phyloP scores from a whole-genome alignment of 2,329 filamentous ascomycete genomes.

The Diaporthe velutina region DNA sequence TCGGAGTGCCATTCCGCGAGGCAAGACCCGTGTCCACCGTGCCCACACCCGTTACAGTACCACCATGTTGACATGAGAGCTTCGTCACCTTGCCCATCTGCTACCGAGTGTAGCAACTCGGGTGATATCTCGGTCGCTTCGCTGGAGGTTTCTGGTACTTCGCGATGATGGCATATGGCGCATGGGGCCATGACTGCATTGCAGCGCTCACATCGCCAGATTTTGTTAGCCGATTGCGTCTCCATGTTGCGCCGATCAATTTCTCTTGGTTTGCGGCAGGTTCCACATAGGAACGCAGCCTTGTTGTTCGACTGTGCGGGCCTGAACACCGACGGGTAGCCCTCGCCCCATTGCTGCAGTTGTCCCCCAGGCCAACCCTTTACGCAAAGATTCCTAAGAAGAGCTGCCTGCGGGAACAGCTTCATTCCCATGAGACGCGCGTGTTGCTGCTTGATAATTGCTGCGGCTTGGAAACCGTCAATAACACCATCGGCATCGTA shows the following conservation, averaged over 20 bases:
- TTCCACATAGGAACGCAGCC: conserved; percentile 66
- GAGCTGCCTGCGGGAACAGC: conserved; percentile 71
- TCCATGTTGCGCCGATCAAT: conserved; percentile 57
- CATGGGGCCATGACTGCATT: conserved; percentile 66
- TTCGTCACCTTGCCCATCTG: conserved; percentile 12
- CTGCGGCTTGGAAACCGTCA: conserved; percentile 66
- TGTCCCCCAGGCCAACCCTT: conserved; percentile 65
- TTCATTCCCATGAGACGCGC: conserved; percentile 69
- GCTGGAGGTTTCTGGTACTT: conserved; percentile 54
- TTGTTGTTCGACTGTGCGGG: conserved; percentile 68
- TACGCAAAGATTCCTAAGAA: conserved; percentile 72
- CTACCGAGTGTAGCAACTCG: neutral
- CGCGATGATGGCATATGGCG: conserved; percentile 69
- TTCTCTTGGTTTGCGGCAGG: conserved; percentile 69
- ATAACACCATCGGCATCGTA: conserved; percentile 64
- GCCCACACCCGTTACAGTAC: conserved; percentile 73
- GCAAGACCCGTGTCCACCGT: conserved; percentile 73
- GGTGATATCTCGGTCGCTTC: conserved; percentile 18
- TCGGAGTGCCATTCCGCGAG: conserved; percentile 69
- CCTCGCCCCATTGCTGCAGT: conserved; percentile 65
- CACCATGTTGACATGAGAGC: conserved; percentile 66
- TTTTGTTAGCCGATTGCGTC: conserved; percentile 47
- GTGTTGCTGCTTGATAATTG: conserved; percentile 72
- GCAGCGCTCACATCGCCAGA: conserved; percentile 73
- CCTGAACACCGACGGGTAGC: conserved; percentile 66